Conservation (phyloP, 2,329 filamentous ascomycete genomes). For the Pyricularia pennisetigena region DNA sequence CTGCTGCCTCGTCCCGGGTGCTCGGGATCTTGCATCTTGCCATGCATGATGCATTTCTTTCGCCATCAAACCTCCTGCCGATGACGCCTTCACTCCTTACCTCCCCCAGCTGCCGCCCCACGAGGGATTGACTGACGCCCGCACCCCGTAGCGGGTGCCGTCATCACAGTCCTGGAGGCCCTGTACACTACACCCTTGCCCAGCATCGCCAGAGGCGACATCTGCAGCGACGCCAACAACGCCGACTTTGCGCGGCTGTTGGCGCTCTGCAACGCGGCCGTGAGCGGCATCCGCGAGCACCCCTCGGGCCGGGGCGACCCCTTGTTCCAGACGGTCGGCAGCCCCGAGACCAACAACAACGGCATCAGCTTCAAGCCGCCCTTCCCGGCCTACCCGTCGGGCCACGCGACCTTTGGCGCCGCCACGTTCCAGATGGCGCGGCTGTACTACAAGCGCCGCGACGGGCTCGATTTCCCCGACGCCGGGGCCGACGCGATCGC, state of each 20-base stretch:
- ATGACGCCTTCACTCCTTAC: not conserved
- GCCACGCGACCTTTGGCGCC: slow-evolving; percentile 7
- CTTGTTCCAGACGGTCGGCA: slow-evolving; percentile 7
- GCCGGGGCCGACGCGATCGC: slow-evolving; percentile 5
- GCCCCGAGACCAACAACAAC: slow-evolving; percentile 8
- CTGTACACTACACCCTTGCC: slow-evolving; percentile 7
- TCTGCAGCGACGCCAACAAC: slow-evolving; percentile 9
- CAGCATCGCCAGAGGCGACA: slow-evolving; percentile 5
- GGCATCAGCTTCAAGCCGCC: slow-evolving; percentile 7
- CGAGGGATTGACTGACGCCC: slow-evolving; percentile 5
- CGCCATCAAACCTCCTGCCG: slow-evolving; percentile 6
- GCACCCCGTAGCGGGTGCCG: slow-evolving; percentile 6
- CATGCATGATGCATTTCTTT: slow-evolving; percentile 9
- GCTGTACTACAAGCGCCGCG: slow-evolving; percentile 7
- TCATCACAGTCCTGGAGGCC: slow-evolving; percentile 6
- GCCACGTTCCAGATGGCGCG: slow-evolving; percentile 7
- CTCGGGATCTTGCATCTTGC: slow-evolving; percentile 8
- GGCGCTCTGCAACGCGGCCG: slow-evolving; percentile 7
- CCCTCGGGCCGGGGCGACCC: slow-evolving; percentile 7
- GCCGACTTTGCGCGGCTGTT: slow-evolving; percentile 17
- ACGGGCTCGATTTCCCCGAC: slow-evolving; percentile 5
- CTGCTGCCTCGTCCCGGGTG: slow-evolving; percentile 7
- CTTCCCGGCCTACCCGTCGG: slow-evolving; percentile 8
- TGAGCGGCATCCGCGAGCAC: slow-evolving; percentile 8
- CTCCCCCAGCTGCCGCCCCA: slow-evolving; percentile 7